Conservation (phyloP, 1,284 basidiomycete species). For the Xerocomus amazonicus region DNA sequence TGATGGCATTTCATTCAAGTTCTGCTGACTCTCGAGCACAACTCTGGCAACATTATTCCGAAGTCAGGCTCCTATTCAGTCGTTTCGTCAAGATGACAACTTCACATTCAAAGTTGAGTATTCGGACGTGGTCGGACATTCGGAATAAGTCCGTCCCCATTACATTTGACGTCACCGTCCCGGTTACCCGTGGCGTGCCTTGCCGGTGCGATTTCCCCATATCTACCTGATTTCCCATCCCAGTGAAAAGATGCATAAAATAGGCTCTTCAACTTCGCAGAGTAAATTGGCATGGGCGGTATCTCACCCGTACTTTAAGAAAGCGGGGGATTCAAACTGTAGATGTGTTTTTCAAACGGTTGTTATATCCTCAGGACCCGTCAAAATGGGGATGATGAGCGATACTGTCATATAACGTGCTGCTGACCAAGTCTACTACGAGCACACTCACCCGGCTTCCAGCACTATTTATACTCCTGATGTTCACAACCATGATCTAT, state of each 20-base stretch:
- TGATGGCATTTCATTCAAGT: no score
- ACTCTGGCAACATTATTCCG: no score
- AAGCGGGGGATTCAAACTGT: neutral
- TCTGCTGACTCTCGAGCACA: no score
- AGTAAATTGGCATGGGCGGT: no score
- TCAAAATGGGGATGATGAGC: neutral
- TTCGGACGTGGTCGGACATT: neutral
- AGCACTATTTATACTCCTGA: conserved; percentile 11
- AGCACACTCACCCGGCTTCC: neutral
- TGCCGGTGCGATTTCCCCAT: neutral
- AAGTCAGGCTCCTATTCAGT: no score
- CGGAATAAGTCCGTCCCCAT: neutral
- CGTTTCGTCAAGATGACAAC: no score
- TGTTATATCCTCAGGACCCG: no score
- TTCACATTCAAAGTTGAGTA: no score
- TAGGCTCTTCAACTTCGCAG: neutral
- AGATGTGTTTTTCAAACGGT: neutral
- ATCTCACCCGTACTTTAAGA: neutral
- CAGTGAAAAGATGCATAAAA: neutral
- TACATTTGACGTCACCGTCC: neutral
- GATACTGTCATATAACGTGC: neutral
- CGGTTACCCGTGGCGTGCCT: neutral
- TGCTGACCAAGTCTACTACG: neutral
- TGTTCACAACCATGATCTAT: neutral
- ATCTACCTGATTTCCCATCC: neutral